Base-by-base conservation (phyloP, 768 basidiomycete species). In the Collybia sordida region DNA sequence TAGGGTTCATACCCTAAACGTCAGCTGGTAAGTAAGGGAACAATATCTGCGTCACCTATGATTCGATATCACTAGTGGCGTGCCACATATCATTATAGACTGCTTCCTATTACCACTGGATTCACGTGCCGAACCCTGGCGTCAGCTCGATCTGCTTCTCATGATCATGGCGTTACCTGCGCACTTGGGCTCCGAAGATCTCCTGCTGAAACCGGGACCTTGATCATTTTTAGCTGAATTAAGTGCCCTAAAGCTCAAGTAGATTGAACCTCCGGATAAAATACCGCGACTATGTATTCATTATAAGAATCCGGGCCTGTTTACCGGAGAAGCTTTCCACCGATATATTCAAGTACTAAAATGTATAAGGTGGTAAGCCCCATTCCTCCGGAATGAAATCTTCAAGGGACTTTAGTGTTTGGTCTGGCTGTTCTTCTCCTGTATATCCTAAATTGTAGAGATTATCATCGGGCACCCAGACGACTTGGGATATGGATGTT, bases 381-480 rank as follows among this genome's bases (percentile, higher is more conserved):
- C 90, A 94, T 36, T 86, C 72, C 54, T 90, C 85, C 0, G 91
- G 90, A n/a, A 72, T 71, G 56, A 95, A 93, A 4, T 85, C 78
- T 53, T 85, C 82, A 12, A 94, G 61, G 4, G 87, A 84, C 37
- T 58, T 61, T 5, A 93, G 62, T 1, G 74, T 76, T 58, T 81
- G 74, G 57, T 91, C 84, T 9, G 87, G 76, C 56, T 59, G 66
- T 64, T 84, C 77, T n/a, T 67, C 58, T 9, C 72, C 77, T 37
- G 69, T 50, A 57, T 78, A 68, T n/a, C 71, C 74, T 3, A 84
- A 64, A 2, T 73, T 67, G 28, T 86, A 64, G 5, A 94, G 70
- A 49, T 86, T 83, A 6, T 75, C 59, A 58, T 94, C 92, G 1
- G 93, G 92, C 14, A 93, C 81, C 92, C 92, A 95, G 2, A 91